Evolutionary conservation across 2,329 filamentous ascomycete genomes (phyloP).

Genomic region (Colletotrichum truncatum): DNA sequence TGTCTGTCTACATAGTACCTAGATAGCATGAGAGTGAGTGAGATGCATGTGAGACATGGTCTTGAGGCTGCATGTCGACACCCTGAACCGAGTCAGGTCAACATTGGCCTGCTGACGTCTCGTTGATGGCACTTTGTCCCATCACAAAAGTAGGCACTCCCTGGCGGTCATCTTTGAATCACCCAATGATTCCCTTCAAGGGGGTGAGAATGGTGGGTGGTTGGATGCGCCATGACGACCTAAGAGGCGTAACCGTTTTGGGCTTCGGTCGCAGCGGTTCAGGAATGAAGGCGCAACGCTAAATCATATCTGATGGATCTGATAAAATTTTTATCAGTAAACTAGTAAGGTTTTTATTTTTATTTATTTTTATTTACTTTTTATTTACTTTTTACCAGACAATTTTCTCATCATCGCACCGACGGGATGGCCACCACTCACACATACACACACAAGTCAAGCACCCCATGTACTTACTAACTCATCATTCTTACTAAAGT

Average conservation of each 20-base stretch:
- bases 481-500: background rate
- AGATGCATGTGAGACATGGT: too few species aligned
- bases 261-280: slow-evolving; percentile 20
- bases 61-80: too few species aligned
- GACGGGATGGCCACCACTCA: too few species aligned
- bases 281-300: slow-evolving; percentile 1
- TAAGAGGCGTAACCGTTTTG: background rate
- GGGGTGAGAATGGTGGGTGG: background rate
- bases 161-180: background rate
- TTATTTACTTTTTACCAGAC: too few species aligned
- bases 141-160: background rate
- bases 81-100: too few species aligned
- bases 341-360: too few species aligned
- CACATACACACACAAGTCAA: too few species aligned
- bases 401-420: slow-evolving; percentile 4
- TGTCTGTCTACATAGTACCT: too few species aligned
- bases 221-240: slow-evolving; percentile 10
- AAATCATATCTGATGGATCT: slow-evolving; percentile 31
- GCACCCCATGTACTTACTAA: background rate
- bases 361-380: too few species aligned
- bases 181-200: background rate
- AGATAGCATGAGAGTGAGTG: too few species aligned
- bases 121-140: background rate
- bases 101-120: background rate
- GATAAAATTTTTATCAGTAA: too few species aligned